phyloP scores from a whole-genome alignment of 345 rosid genomes.

The Kernera saxatilis region DNA sequence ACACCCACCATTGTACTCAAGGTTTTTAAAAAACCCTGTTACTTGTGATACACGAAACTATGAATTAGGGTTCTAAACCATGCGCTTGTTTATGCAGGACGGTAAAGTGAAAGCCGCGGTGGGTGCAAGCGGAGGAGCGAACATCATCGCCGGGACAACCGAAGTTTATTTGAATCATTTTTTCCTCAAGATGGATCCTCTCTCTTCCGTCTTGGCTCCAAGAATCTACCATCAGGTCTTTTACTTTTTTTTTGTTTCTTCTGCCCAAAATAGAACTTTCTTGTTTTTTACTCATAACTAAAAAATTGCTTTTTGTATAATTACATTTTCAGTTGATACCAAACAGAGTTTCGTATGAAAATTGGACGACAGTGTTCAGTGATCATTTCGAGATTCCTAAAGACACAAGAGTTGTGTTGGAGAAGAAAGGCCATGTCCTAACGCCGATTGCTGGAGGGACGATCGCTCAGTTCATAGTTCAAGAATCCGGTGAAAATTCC shows the following conservation, averaged over 20 bases:
- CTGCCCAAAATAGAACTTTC: not conserved
- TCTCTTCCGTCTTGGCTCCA: slow-evolving; percentile 52
- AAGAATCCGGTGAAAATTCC: slow-evolving; percentile 22
- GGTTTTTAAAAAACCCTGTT: slow-evolving; percentile 15
- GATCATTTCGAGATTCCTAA: slow-evolving; percentile 47
- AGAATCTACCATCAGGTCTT: slow-evolving; percentile 59
- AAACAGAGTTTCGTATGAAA: slow-evolving; percentile 40
- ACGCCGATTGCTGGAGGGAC: slow-evolving; percentile 38
- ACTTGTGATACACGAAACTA: not conserved
- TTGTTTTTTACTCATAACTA: not conserved
- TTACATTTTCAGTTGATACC: slow-evolving; percentile 39
- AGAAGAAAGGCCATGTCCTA: slow-evolving; percentile 44
- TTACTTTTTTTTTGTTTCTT: not conserved
- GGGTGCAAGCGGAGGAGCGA: slow-evolving; percentile 65
- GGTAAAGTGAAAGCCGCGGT: slow-evolving; percentile 46
- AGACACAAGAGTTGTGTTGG: slow-evolving; percentile 33
- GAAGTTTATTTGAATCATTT: slow-evolving; percentile 57
- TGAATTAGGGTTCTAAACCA: not conserved
- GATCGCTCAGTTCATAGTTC: slow-evolving; percentile 45
- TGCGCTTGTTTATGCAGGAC: slow-evolving; percentile 26
- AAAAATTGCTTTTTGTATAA: not conserved
- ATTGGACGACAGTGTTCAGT: slow-evolving; percentile 46
- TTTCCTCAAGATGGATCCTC: slow-evolving; percentile 46
- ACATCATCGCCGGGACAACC: slow-evolving; percentile 47
- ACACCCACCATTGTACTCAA: slow-evolving; percentile 51